Evolutionary conservation across 2,329 filamentous ascomycete genomes (phyloP).

Genomic region (Fusarium foetens): DNA sequence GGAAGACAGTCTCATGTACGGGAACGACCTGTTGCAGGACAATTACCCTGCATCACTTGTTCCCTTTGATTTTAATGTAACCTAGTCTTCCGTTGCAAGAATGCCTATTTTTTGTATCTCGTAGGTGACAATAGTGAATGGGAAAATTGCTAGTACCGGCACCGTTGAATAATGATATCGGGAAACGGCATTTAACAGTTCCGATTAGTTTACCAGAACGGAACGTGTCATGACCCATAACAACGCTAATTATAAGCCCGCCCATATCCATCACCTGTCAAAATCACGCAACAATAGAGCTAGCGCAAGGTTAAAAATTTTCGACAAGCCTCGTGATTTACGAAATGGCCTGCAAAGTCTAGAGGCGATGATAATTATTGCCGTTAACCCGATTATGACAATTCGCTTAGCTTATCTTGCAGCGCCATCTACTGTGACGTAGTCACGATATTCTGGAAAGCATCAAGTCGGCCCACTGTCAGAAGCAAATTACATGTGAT

Average conservation of each 20-base stretch:
- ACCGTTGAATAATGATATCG: not conserved
- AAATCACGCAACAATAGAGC: not conserved
- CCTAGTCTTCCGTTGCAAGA: not conserved
- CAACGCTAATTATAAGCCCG: not conserved
- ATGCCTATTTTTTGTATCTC: not conserved
- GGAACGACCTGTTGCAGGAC: not conserved
- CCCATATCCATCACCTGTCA: not conserved
- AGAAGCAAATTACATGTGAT: slow-evolving; percentile 8
- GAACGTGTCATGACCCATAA: not conserved
- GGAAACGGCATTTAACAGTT: not conserved
- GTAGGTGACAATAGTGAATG: not conserved
- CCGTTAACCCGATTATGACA: not conserved
- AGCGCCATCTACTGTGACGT: not conserved
- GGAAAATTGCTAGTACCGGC: not conserved
- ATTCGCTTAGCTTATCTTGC: not conserved
- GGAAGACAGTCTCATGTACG: not conserved
- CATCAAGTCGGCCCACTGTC: not conserved
- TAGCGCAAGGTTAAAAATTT: not conserved
- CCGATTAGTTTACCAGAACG: not conserved
- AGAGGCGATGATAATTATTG: not conserved
- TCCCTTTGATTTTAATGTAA: slow-evolving; percentile 8
- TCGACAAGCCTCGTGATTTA: not conserved
- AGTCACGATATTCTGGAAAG: not conserved
- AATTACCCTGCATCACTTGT: slow-evolving; percentile 2
- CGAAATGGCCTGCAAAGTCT: not conserved